phyloP scores from a whole-genome alignment of 345 rosid genomes.

The Ceriops decandra region DNA sequence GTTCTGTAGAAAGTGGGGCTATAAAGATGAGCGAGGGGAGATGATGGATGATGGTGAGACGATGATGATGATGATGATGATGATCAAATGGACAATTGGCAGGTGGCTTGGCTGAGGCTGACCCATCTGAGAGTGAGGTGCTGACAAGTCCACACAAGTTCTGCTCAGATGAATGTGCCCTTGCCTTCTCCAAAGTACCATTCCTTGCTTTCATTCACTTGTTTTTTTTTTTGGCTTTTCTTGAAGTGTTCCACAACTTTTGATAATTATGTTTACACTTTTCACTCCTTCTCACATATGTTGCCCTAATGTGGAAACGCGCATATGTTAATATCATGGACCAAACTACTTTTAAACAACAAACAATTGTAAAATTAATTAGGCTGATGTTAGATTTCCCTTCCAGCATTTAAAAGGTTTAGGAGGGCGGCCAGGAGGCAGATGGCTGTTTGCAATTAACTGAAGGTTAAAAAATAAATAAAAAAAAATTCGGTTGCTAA shows the following conservation, averaged over 20 bases:
- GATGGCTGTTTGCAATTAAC: too few relatives aligned
- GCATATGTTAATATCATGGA: background rate
- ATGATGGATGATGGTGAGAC: constrained; percentile 19
- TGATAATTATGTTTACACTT: constrained; percentile 6
- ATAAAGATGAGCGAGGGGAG: constrained; percentile 11
- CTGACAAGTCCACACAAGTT: constrained; percentile 53
- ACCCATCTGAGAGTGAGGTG: constrained; percentile 38
- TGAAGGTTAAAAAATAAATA: too few relatives aligned
- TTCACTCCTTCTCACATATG: background rate
- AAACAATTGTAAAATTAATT: background rate
- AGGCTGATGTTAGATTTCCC: background rate
- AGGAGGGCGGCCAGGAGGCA: too few relatives aligned
- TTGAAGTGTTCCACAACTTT: constrained; percentile 11
- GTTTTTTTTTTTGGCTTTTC: constrained; percentile 13
- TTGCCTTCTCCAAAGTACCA: constrained; percentile 26
- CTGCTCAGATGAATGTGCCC: constrained; percentile 33
- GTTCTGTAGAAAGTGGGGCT: constrained; percentile 8
- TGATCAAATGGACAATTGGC: constrained; percentile 29
- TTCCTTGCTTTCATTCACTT: constrained; percentile 19
- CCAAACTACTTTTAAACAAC: constrained; percentile 1
- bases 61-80: background rate
- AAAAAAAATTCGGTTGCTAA: too few relatives aligned
- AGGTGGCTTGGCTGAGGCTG: background rate
- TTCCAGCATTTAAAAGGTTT: too few relatives aligned
- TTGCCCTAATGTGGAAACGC: background rate